Conservation (phyloP, 2,329 filamentous ascomycete genomes). For the Ophiosphaerella herpotricha region DNA sequence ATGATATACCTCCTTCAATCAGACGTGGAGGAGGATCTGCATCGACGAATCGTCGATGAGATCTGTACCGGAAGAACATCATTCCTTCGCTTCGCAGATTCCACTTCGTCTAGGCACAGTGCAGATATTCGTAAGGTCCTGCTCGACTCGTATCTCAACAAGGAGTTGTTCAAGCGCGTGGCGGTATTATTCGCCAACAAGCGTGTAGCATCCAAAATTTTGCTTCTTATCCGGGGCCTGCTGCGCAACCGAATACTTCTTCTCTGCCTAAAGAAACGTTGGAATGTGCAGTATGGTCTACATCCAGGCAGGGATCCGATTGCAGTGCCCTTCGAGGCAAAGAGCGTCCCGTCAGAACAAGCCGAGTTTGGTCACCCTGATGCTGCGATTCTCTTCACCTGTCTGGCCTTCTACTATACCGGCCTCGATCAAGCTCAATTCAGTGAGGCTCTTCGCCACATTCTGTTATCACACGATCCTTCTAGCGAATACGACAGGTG, state of each 20-base stretch:
- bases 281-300: slow-evolving; percentile 67
- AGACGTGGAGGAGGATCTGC: slow-evolving; percentile 26
- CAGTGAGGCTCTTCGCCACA: slow-evolving; percentile 54
- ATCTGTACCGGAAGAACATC: slow-evolving; percentile 21
- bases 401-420: slow-evolving; percentile 67
- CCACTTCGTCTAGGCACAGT: background rate
- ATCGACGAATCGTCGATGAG: slow-evolving; percentile 22
- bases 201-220: slow-evolving; percentile 24
- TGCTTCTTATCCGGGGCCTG: slow-evolving; percentile 60
- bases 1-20: slow-evolving; percentile 38
- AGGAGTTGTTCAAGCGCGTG: slow-evolving; percentile 8
- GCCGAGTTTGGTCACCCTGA: slow-evolving; percentile 72
- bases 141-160: too few species aligned
- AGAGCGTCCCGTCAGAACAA: slow-evolving; percentile 64
- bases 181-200: slow-evolving; percentile 11
- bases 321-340: slow-evolving; percentile 66
- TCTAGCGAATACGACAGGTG: slow-evolving; percentile 59
- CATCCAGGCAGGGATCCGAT: slow-evolving; percentile 55
- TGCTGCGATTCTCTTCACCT: slow-evolving; percentile 67
- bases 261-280: slow-evolving; percentile 64
- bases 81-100: slow-evolving; percentile 10
- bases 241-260: slow-evolving; percentile 59
- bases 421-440: slow-evolving; percentile 57
- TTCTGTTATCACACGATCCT: slow-evolving; percentile 59
- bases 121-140: background rate